A percentile compares a stretch with the other conserved stretches of the same genome.
Conservation (phyloP, 1,284 basidiomycete species). For the Heliocybe sulcata region DNA sequence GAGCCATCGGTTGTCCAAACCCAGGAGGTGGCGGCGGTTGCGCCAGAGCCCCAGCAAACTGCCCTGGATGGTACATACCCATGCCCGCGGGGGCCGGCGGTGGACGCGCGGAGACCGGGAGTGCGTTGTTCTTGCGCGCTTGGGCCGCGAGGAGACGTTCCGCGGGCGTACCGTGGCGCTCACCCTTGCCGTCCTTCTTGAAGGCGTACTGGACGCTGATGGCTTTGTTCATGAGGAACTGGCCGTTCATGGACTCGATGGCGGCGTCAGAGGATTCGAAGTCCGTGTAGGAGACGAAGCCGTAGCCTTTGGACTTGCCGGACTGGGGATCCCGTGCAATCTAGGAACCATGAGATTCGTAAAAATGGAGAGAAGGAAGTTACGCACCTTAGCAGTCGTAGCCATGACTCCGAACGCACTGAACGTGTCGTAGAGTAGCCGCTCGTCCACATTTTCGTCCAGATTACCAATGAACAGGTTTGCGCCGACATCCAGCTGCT, state of each 20-base stretch:
- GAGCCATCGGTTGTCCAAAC: conserved; percentile 47
- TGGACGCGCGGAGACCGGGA: conserved; percentile 66
- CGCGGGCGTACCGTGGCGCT: conserved; percentile 92
- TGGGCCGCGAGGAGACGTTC: conserved; percentile 93
- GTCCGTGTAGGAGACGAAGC: conserved; percentile 94
- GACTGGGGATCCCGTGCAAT: conserved; percentile 84
- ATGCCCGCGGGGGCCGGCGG: conserved; percentile 64
- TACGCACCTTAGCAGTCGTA: conserved; percentile 85
- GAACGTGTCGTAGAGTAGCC: conserved; percentile 91
- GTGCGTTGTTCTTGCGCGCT: conserved; percentile 89
- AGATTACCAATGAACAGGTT: conserved; percentile 96
- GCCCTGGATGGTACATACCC: conserved; percentile 70
- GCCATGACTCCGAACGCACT: conserved; percentile 91
- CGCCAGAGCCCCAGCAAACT: conserved; percentile 79
- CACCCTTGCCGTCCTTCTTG: conserved; percentile 98
- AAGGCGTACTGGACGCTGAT: conserved; percentile 96
- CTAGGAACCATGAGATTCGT: conserved; percentile 31
- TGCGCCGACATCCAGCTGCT: conserved; percentile 96
- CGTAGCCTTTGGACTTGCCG: conserved; percentile 91
- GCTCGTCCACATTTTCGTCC: conserved; percentile 92
- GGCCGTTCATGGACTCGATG: conserved; percentile 93
- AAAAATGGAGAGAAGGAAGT: conserved; percentile 1
- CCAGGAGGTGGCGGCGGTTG: conserved; percentile 59
- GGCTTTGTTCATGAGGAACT: conserved; percentile 97
- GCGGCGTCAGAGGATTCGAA: conserved; percentile 97